Conservation (phyloP, 345 rosid species). For the Odontarrhena argentea region DNA sequence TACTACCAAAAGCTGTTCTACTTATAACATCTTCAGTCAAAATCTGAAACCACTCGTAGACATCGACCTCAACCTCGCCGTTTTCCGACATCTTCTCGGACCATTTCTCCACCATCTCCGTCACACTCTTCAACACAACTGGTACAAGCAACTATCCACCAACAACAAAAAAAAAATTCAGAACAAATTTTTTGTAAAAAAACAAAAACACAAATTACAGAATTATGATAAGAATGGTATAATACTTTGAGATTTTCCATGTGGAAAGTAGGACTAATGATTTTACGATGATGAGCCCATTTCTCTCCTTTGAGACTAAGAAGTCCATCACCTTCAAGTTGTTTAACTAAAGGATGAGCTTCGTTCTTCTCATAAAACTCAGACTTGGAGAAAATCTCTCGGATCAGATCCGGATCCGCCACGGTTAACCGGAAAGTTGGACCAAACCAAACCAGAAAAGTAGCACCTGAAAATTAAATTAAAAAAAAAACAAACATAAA, state of each 20-base stretch:
- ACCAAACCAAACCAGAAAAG: conserved; percentile 81
- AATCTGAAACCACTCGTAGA: conserved; percentile 62
- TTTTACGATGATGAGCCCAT: conserved; percentile 75
- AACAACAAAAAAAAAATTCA: background rate
- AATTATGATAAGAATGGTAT: background rate
- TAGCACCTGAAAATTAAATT: conserved; percentile 52
- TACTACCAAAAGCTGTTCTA: conserved; percentile 76
- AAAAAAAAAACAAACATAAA: no score
- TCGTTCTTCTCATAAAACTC: conserved; percentile 66
- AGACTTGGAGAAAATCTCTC: conserved; percentile 72
- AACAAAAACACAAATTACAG: background rate
- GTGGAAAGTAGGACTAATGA: conserved; percentile 74
- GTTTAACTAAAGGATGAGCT: conserved; percentile 53
- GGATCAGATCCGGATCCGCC: conserved; percentile 72
- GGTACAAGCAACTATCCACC: conserved; percentile 51
- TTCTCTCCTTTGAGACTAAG: conserved; percentile 71
- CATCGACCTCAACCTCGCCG: conserved; percentile 59
- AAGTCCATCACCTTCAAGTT: conserved; percentile 76
- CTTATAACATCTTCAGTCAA: conserved; percentile 80
- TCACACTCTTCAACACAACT: conserved; percentile 58
- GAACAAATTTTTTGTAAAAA: background rate
- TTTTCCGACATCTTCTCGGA: conserved; percentile 36
- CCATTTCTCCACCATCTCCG: conserved; percentile 61
- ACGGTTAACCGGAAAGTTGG: conserved; percentile 73
- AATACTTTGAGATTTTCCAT: conserved; percentile 84